These are phyloP conservation scores for Ceratocystis harringtonii DNA, from an alignment of 2,329 filamentous ascomycete genomes.

Conservation along the genomic window DNA sequence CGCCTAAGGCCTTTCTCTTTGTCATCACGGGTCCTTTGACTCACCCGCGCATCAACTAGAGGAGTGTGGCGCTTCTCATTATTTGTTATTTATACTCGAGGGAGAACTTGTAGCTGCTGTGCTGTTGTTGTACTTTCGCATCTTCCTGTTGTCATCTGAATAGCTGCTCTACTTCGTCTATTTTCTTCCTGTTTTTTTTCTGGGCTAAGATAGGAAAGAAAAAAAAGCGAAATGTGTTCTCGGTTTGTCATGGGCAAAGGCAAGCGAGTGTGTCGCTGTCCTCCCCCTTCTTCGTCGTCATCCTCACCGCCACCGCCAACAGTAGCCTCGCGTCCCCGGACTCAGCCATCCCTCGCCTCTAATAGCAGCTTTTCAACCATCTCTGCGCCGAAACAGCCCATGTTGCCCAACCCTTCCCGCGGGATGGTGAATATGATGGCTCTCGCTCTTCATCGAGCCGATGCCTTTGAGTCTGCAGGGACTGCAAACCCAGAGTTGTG, in stretches of 20 bases:
- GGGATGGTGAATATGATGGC: background rate
- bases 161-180: too few relatives aligned
- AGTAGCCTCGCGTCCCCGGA: background rate
- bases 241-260: conserved; percentile 12
- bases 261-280: conserved; percentile 8
- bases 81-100: too few relatives aligned
- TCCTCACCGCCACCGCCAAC: background rate
- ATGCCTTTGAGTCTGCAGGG: background rate
- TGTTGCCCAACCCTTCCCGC: background rate
- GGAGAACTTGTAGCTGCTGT: too few relatives aligned
- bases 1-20: too few relatives aligned
- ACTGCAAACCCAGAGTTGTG: background rate
- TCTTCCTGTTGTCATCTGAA: too few relatives aligned
- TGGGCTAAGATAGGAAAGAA: too few relatives aligned
- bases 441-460: background rate
- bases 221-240: conserved; percentile 8
- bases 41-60: too few relatives aligned
- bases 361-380: background rate
- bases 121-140: too few relatives aligned
- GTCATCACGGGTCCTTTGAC: too few relatives aligned
- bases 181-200: too few relatives aligned
- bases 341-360: background rate
- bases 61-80: too few relatives aligned
- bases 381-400: background rate
- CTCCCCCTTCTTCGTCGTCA: background rate